phyloP scores from a whole-genome alignment of 2,329 filamentous ascomycete genomes.

The Colletotrichum sp. region DNA sequence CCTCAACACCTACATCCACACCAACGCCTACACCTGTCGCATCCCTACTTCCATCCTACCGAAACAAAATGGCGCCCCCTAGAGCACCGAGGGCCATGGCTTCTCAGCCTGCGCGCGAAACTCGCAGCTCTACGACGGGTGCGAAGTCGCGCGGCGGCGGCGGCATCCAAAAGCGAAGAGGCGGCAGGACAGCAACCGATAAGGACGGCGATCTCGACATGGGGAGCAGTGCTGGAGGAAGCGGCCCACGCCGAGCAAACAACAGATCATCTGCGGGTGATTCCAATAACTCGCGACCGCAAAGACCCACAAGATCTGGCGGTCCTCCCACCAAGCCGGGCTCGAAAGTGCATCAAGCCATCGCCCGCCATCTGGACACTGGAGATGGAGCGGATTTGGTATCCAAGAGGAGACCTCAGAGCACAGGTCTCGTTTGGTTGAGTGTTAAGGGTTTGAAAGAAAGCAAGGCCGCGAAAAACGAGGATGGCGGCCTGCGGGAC shows the following conservation, averaged over 20 bases:
- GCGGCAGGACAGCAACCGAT: constrained; percentile 45
- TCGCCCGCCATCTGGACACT: constrained; percentile 19
- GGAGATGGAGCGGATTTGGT: constrained; percentile 20
- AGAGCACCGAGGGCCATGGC: constrained; percentile 20
- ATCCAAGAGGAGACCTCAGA: constrained; percentile 21
- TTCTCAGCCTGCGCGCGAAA: constrained; percentile 32
- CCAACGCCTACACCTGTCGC: not conserved
- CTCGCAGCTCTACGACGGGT: constrained; percentile 31
- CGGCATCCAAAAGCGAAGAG: constrained; percentile 58
- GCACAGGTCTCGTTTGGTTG: constrained; percentile 33
- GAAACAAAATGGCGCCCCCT: constrained; percentile 21
- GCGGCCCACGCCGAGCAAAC: constrained; percentile 33
- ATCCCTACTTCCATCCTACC: not conserved
- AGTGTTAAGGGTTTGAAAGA: constrained; percentile 67
- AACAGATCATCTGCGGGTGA: constrained; percentile 33
- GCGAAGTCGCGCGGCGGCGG: constrained; percentile 40
- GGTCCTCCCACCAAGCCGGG: constrained; percentile 14
- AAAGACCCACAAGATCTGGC: constrained; percentile 32
- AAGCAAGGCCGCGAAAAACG: constrained; percentile 71
- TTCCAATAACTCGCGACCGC: constrained; percentile 32
- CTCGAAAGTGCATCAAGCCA: constrained; percentile 24
- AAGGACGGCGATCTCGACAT: constrained; percentile 67
- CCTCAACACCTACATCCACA: not conserved
- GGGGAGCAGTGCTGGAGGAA: constrained; percentile 38
- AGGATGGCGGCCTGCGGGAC: constrained; percentile 69